Base-by-base conservation (phyloP, 768 basidiomycete species). In the Boletus tomentosulus region DNA sequence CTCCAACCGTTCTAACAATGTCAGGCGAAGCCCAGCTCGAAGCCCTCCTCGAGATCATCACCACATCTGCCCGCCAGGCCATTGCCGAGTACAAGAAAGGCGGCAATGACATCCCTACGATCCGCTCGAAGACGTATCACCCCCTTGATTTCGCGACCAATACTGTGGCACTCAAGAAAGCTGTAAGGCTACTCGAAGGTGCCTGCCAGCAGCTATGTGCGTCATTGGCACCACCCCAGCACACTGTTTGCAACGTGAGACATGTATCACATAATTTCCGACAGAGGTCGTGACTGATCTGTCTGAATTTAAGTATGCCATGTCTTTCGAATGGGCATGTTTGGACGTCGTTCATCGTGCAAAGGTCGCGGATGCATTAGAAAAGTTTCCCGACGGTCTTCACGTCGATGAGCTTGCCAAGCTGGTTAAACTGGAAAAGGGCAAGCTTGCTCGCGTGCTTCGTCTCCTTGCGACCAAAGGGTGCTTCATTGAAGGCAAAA, bases 401-500 rank as follows among this genome's bases (percentile, higher is more conserved):
- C 63, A 61, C 31, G 56, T 68, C 11, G 37, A 37, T 37, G 37
- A 37, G 16, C 37, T 37, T n/a, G 15, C 37, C 37, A 37, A 37
- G 37, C 16, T 60, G 37, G 62, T 68, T 28, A 55, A 46, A 13
- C 33, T 72, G 35, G 65, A 69, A 42, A 57, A 55, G 45, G 61
- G 56, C 2, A 71, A 73, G 38, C 66, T 71, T 22, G 35, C 55
- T 38, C 68, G 67, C 6, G 48, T 70, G 24, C 58, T 72, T 28
- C 66, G 71, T 31, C 50, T 62, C 10, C 69, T 71, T 28, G 64
- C 70, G 0, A 59, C 62, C 16, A 64, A 63, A 28, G 66, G 68
- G n/a, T 68, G 62, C 39, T 71, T 71, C 53, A 59, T 39, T 2
- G 71, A 72, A 63, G 66, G 71, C 60, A 46, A 46, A 42, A 15